Base-by-base conservation (phyloP, 495 filamentous ascomycete species). In the Hypoxylon lienhwacheense region DNA sequence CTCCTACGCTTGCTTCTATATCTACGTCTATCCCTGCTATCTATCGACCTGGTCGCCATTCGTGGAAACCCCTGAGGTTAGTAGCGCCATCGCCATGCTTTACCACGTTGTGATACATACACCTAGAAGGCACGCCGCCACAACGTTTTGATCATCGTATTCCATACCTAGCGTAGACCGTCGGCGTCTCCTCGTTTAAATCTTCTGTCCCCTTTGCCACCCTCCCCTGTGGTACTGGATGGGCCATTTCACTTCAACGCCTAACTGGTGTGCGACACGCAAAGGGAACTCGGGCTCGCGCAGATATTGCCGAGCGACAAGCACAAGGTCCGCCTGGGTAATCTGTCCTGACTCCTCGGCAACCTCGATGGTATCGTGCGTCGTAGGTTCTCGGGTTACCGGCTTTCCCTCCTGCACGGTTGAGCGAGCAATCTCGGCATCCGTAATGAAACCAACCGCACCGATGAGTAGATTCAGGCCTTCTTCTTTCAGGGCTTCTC, bases 361-460 rank as follows among this genome's bases (percentile, higher is more conserved):
- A 7, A 74, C 63, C 46, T 73, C 41, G 1, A 74, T 55, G 14
- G 54, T 47, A 1, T 55, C 63, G 15, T 61, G 34, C 12, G 21
- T 40, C 12, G 36, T 25, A 4, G 21, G 14, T 36, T 73, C 71
- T n/a, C 67, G 67, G 1, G 43, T 32, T 3, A 29, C 25, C 11
- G 14, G 11, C 26, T 55, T 51, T 22, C 59, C 72, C 5, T 77
- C 77, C 64, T 86, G 73, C 5, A 87, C 77, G 32, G 87, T 75
- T 1, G 65, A 46, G 28, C 75, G 69, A n/a, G 85, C 85, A 44
- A 75, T 76, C 44, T 82, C 76, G 5, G 82, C 81, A 44, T 80
- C 76, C 7, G 78, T 86, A 61, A 93, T 84, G 48, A 83, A 66
- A 1, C 89, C 89, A 1, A 91, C 87, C n/a, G 85, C 82, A n/a